Evolutionary conservation across 306 rosid species (phyloP).

Genomic region (Trifolium dubium): DNA sequence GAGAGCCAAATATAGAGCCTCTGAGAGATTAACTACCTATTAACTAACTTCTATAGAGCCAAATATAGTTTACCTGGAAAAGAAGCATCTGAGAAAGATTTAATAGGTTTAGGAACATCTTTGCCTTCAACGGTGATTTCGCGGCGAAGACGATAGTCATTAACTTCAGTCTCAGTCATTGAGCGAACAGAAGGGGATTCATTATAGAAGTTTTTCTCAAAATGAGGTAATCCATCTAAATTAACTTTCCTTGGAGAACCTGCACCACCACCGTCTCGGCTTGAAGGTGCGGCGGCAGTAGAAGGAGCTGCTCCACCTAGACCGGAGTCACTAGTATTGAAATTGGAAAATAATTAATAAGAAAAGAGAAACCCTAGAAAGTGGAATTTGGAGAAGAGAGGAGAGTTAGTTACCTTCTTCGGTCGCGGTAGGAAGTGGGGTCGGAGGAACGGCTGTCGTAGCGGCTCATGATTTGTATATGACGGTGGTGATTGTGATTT

Average conservation of each 20-base stretch:
- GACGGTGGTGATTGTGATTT: too few relatives aligned
- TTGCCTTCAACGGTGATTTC: slow-evolving; percentile 95
- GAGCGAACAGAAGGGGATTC: slow-evolving; percentile 75
- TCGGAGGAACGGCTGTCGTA: slow-evolving; percentile 94
- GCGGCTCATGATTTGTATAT: slow-evolving; percentile 69
- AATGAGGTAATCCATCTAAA: slow-evolving; percentile 92
- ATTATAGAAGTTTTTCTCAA: slow-evolving; percentile 87
- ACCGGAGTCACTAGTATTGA: slow-evolving; percentile 81
- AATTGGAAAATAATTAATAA: background rate
- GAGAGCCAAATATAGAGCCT: background rate
- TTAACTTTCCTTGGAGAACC: slow-evolving; percentile 64
- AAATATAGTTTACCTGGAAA: slow-evolving; percentile 96
- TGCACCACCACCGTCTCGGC: slow-evolving; percentile 66
- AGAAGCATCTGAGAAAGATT: slow-evolving; percentile 71
- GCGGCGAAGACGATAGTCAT: slow-evolving; percentile 70
- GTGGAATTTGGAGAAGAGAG: background rate
- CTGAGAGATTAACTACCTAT: background rate
- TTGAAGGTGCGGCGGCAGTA: slow-evolving; percentile 45
- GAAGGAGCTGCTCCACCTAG: slow-evolving; percentile 47
- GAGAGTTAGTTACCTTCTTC: slow-evolving; percentile 63
- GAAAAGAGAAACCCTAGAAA: slow-evolving; percentile 7
- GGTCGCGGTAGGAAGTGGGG: slow-evolving; percentile 91
- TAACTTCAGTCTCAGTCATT: slow-evolving; percentile 85
- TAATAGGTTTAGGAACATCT: slow-evolving; percentile 95
- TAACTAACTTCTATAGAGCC: background rate